Base-by-base conservation (phyloP, 306 rosid genomes). In the Vigna nakashimae region DNA sequence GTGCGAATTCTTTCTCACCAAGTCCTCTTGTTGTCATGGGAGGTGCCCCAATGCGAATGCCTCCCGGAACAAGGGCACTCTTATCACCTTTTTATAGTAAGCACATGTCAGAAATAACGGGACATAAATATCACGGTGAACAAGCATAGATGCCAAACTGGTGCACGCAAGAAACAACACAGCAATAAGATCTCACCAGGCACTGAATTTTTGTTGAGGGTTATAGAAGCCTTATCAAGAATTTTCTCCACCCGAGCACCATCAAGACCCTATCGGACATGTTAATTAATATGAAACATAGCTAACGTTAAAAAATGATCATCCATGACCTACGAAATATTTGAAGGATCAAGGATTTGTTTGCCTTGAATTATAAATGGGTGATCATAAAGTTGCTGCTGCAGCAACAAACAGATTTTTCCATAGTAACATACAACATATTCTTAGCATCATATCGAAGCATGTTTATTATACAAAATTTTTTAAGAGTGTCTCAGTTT, bases 11-110 rank as follows among this genome's bases (percentile, higher is more conserved):
- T 77, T 82, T 87, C 87, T 88, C 96, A 1, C 86, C 79, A 73
- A 95, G 86, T 83, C 98, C 98, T 76, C 98, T 88, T 13, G 97
- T 95, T 51, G 97, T 92, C 98, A 95, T 92, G 36, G 98, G 98
- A 45, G 98, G 98, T 11, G 98, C 79, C 14, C 98, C 98, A 2
- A 95, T 95, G 78, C 98, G 98, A 57, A 95, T 95, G 66, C 98
- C 98, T 15, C 98, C 98, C 0, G 97, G 98, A 69, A 94, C 92
- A 38, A 88, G 80, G 64, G 97, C 98, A 43, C 97, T 95, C 80
- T 87, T 95, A 40, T 95, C 98, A 36, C 98, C 98, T 94, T 18
- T 26, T 56, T 46, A 67, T 57, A 40, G 80, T 67, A 16, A 46
- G 50, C 65, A 82, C 42, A 36, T 15, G 73, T 72, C 68, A 64